Evolutionary conservation across 495 filamentous ascomycete species (phyloP).

Genomic region (Bombardia bombarda): DNA sequence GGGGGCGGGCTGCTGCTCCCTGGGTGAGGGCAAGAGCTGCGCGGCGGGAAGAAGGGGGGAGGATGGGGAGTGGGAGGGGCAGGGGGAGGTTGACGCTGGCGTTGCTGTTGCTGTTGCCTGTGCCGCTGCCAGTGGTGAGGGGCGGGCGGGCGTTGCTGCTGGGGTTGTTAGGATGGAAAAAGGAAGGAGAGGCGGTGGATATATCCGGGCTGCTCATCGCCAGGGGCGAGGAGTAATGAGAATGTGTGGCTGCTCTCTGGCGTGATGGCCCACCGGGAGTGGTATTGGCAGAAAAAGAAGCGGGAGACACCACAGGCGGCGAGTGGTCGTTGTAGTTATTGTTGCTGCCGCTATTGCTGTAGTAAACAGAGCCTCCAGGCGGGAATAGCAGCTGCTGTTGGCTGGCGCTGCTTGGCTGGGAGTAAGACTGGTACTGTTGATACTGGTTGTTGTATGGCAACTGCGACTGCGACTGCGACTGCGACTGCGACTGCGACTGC

Average conservation of each 20-base stretch:
- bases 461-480: not conserved
- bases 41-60: not conserved
- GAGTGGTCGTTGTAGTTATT: conserved; percentile 8
- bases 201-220: conserved; percentile 2
- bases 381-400: not conserved
- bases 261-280: not conserved
- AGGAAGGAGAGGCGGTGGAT: conserved; percentile 10
- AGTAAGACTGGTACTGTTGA: conserved; percentile 2
- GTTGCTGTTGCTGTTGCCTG: too few species aligned
- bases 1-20: conserved; percentile 17
- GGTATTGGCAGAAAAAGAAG: not conserved
- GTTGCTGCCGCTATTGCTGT: too few species aligned
- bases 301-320: not conserved
- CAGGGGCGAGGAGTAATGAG: conserved; percentile 12
- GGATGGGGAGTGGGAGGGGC: too few species aligned
- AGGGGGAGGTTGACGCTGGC: too few species aligned
- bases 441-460: not conserved
- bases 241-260: conserved; percentile 1
- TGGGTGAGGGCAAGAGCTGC: conserved; percentile 9
- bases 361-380: too few species aligned
- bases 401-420: not conserved
- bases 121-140: not conserved
- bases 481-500: not conserved
- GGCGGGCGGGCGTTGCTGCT: too few species aligned
- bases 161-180: too few species aligned